A percentile compares a stretch with the other conserved stretches of the same genome.
Conservation (phyloP, 768 basidiomycete genomes). For the Harrya chromipes region DNA sequence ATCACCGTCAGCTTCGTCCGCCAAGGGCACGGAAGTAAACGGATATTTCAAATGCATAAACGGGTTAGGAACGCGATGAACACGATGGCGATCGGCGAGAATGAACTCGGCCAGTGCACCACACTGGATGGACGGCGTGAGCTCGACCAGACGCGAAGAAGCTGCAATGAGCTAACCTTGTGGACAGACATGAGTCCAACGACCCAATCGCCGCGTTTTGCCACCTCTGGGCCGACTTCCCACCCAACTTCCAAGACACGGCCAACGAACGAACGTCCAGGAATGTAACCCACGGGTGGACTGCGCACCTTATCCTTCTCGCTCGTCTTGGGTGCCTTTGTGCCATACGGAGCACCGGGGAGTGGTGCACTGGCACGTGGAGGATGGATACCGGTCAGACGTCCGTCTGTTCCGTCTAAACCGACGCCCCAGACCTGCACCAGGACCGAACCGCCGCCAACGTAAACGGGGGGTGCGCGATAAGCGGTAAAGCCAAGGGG, state of each 20-base stretch:
- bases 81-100: conserved; percentile 71
- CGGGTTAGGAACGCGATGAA: conserved; percentile 71
- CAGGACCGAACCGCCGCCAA: conserved; percentile 66
- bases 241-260: conserved; percentile 79
- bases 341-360: conserved; percentile 21
- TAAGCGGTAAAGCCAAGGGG: conserved; percentile 67
- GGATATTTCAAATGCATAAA: conserved; percentile 34
- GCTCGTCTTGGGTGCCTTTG: conserved; percentile 14
- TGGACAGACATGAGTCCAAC: conserved; percentile 73
- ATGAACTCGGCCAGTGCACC: conserved; percentile 91
- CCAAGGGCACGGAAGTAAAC: conserved; percentile 13
- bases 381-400: conserved; percentile 51
- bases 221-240: conserved; percentile 49
- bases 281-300: conserved; percentile 64
- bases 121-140: conserved; percentile 43
- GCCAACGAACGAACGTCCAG: conserved; percentile 86
- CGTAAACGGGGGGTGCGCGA: conserved; percentile 68
- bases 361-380: conserved; percentile 12
- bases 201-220: conserved; percentile 83
- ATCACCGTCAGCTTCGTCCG: conserved; percentile 10
- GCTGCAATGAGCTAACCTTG: conserved; percentile 54
- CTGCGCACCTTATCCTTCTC: conserved; percentile 27
- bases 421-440: conserved; percentile 92
- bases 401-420: conserved; percentile 69
- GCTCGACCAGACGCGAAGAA: conserved; percentile 2